Evolutionary conservation across 192 early-diverging fungal genomes (phyloP), one percentile per base, ranked within the genome.

Genomic region (Lobulomyces angularis): DNA sequence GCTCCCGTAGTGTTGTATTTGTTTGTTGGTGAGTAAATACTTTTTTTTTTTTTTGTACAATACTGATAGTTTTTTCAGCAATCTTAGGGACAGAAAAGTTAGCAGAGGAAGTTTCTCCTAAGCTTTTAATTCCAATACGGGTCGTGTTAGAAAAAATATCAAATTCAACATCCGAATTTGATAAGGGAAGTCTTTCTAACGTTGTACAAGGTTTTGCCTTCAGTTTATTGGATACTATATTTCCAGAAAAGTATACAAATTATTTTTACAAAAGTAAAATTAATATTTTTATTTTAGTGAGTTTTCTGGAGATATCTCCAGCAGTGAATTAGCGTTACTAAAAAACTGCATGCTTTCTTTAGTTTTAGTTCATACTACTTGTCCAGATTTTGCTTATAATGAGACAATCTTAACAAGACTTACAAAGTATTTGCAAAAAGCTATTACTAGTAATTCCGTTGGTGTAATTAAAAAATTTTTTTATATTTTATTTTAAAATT

Each of bases 291-390:
- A n/a, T 46, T 16, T 33, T 57, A 14, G 26, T 23, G 1, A 39
- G 20, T 5, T 27, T 61, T 27, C 33, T 59, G 40, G 51, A 58
- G 12, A 44, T 37, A 12, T 34, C 44, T 31, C 38, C 50, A 22
- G 32, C 28, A 18, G 41, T 19, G 51, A 65, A 28, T 18, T 23
- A 12, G 25, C 53, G 26, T 35, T 57, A n/a, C 21, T 61, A 21
- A 64, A 55, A 41, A 69, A 69, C 41, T 8, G 51, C 18, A 18
- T 62, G 11, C 43, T 62, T 3, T 55, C 45, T 3, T 21, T 51
- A 27, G 52, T 65, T 5, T 24, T 69, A 28, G 28, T 53, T 25
- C 18, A 55, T 8, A 61, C 55, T 14, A 29, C 35, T 0, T 24
- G 40, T 8, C 61, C 65, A 8, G 43, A 29, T 1, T 34, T 45